Base-by-base conservation (phyloP, 352 stramenopile genomes). In the Phytophthora capsici region DNA sequence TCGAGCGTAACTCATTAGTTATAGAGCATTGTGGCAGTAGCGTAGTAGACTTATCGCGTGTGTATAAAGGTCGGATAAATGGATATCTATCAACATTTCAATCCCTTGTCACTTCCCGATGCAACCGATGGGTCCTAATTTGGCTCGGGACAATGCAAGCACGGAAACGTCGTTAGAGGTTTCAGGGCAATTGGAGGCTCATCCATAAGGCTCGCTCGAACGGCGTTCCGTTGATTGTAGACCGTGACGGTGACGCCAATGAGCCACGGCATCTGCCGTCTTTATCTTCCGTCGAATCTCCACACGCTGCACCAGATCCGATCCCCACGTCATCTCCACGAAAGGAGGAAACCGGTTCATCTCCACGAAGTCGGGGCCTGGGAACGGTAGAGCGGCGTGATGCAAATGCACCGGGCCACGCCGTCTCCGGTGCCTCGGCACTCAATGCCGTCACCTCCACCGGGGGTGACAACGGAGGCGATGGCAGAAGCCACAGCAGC, bases 101-200 rank as follows among this genome's bases (percentile, higher is more conserved):
- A 28, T 34, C 28, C 8, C 28, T 34, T 14, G 28, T 9, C 6
- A 32, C 28, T 34, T 34, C 28, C 30, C 28, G 28, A 67, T 67
- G 63, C 23, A 59, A 36, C 8, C 22, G 20, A 38, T 45, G n/a
- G n/a, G n/a, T 71, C 50, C 64, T 51, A 13, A 68, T 73, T 69
- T 73, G 64, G 59, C 36, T 51, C 13, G 10, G 25, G 25, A 45
- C 40, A 41, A 36, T 69, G 40, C 5, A 57, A 55, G 41, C 38
- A 43, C 17, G 60, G 55, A 75, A 75, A 41, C 61, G 66, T 60
- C 61, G 66, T 55, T 54, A 51, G 66, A 75, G 55, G 66, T 75
- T 75, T 71, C 66, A 62, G 48, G 44, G 60, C 65, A 69, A 66
- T 73, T 57, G 52, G 30, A 57, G 22, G 49, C 14, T 8, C 48